A percentile compares a stretch with the other conserved stretches of the same genome.
phyloP scores from a whole-genome alignment of 139 green algal genomes.

The Chlorella vulgaris region DNA sequence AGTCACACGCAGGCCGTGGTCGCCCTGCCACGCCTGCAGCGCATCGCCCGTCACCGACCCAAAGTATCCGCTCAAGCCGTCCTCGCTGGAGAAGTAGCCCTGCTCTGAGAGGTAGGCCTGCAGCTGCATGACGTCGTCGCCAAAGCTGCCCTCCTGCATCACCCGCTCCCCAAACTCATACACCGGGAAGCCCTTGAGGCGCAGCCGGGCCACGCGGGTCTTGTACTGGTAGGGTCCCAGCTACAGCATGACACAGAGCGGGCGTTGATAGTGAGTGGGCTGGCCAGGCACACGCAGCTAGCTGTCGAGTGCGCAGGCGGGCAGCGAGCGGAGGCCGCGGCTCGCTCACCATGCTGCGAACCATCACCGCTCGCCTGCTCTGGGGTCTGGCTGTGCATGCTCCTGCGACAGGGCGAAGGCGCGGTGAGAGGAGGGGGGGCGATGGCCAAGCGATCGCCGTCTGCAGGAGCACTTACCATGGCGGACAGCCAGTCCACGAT shows the following conservation, averaged over 20 bases:
- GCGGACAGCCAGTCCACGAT: neutral
- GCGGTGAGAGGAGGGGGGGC: neutral
- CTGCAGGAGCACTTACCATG: neutral
- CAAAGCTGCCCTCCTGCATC: slow-evolving; percentile 33
- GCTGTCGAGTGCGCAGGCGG: neutral
- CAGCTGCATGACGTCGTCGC: slow-evolving; percentile 35
- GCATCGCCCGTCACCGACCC: slow-evolving; percentile 35
- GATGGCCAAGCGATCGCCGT: neutral
- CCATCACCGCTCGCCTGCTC: neutral
- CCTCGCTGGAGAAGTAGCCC: slow-evolving; percentile 24
- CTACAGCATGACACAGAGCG: slow-evolving; percentile 7
- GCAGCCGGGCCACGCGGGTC: slow-evolving; percentile 18
- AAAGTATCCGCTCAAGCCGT: slow-evolving; percentile 44
- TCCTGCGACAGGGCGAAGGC: neutral
- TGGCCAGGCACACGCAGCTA: neutral
- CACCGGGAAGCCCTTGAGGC: slow-evolving; percentile 14
- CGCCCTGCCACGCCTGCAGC: slow-evolving; percentile 39
- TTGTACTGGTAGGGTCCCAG: slow-evolving; percentile 40
- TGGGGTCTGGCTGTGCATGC: neutral
- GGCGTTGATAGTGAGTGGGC: too few relatives aligned
- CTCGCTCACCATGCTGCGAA: slow-evolving; percentile 8
- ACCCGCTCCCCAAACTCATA: slow-evolving; percentile 39
- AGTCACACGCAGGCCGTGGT: slow-evolving; percentile 28
- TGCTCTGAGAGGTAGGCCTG: slow-evolving; percentile 39
- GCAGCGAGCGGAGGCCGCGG: neutral